A percentile compares a stretch with the other conserved stretches of the same genome.
These are phyloP conservation scores for Periconia sp. DNA, from an alignment of 2,329 filamentous ascomycete genomes.

Conservation along the genomic window DNA sequence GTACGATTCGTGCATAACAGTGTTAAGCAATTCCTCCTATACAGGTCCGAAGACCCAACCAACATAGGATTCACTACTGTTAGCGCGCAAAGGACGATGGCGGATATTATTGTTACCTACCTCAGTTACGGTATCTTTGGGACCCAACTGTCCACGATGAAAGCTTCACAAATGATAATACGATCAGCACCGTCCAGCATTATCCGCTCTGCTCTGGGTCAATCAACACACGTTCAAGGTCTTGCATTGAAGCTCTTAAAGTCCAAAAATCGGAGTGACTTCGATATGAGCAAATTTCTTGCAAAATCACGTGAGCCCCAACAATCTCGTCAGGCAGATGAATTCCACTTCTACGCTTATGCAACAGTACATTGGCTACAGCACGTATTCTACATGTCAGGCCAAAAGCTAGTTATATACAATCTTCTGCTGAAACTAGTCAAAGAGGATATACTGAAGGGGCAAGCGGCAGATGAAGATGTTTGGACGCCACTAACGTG, in stretches of 20 bases:
- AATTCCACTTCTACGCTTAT: constrained; percentile 3
- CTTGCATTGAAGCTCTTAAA: constrained; percentile 13
- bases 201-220: constrained; percentile 7
- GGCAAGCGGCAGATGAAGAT: too few relatives aligned
- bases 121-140: constrained; percentile 27
- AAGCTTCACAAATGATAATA: constrained; percentile 5
- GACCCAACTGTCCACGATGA: constrained; percentile 17
- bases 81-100: constrained; percentile 16
- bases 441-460: too few relatives aligned
- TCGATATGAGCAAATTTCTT: constrained; percentile 11
- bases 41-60: not conserved
- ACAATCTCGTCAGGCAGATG: not conserved
- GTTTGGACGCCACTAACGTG: too few relatives aligned
- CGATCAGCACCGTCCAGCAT: constrained; percentile 14
- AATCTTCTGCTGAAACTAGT: too few relatives aligned
- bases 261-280: constrained; percentile 4
- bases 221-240: constrained; percentile 6
- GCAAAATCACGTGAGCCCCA: not conserved
- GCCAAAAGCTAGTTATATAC: too few relatives aligned
- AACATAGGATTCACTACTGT: constrained; percentile 2
- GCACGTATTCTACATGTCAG: too few relatives aligned
- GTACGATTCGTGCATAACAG: constrained; percentile 27
- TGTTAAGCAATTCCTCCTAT: constrained; percentile 23
- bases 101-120: constrained; percentile 28
- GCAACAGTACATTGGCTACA: constrained; percentile 5